Base-by-base conservation (phyloP, 2,329 filamentous ascomycete species). In the Aspergillus melleus region DNA sequence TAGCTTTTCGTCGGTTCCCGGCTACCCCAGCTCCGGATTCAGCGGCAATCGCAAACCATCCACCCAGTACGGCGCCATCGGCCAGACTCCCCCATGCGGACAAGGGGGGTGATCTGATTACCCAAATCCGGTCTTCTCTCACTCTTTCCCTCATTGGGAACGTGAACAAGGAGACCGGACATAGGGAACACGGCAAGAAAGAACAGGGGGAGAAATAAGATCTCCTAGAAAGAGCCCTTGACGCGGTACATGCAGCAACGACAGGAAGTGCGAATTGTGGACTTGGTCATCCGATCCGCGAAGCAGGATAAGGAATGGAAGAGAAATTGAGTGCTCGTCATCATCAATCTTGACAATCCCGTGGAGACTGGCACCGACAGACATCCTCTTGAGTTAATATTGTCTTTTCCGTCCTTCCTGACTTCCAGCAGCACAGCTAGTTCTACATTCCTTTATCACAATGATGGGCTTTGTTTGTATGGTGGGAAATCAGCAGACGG, bases 21-120 rank as follows among this genome's bases (percentile, higher is more conserved):
- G 61, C 2, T 66, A 66, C 29, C 67, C 68, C 30, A 68, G 61
- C 44, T 64, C 72, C 1, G 66, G 64, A 1, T 62, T 72, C 32
- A 64, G 57, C 30, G 61, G 58, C 24, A 64, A 61, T 49, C 73
- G 74, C 60, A 74, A 68, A 58, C 59, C 71, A 44, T 55, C 68
- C 36, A 63, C 69, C 19, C 73, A 72, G 51, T 76, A 75, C 57
- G 76, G 76, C 32, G 72, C 73, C 49, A 78, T 82, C 58, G 76
- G 76, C 6, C 77, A 79, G 58, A 82, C 78, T 32, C 80, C 81
- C 22, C 79, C 79, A 24, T 80, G 77, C 63, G 79, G 79, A 29
- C 81, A 84, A 65, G 77, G 77, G 44, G 79, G 79, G 55, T 81
- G 77, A 80, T 68, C 4, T 47, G 9, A 29, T 29, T 9, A 9